Conservation (phyloP, 352 stramenopile species). For the Blastocystis sp. region DNA sequence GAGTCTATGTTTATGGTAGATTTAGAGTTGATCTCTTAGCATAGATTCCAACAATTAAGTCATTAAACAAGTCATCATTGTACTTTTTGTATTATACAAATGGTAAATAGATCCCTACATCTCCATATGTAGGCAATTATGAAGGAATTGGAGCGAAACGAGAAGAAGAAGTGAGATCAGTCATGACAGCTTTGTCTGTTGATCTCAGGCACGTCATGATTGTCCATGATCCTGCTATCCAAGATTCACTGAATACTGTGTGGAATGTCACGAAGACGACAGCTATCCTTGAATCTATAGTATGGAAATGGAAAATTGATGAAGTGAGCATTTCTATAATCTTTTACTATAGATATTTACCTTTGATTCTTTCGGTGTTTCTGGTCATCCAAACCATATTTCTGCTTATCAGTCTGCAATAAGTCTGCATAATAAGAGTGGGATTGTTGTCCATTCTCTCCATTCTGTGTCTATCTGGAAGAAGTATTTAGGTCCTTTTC, state of each 20-base stretch:
- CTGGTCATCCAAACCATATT: conserved; percentile 77
- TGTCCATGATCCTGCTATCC: conserved; percentile 73
- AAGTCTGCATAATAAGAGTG: conserved; percentile 64
- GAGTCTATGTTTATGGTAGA: conserved; percentile 84
- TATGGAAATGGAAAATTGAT: not conserved
- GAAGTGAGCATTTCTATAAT: not conserved
- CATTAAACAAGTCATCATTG: not conserved
- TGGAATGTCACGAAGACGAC: conserved; percentile 71
- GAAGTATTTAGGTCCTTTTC: conserved; percentile 79
- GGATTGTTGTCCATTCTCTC: not conserved
- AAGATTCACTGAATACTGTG: conserved; percentile 73
- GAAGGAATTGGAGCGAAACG: conserved; percentile 72
- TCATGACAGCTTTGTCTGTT: conserved; percentile 69
- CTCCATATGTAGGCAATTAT: conserved; percentile 68
- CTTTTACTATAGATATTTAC: conserved; percentile 72
- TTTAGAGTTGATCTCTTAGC: conserved; percentile 67
- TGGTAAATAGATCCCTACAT: conserved; percentile 49
- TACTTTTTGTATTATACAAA: conserved; percentile 75
- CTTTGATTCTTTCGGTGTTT: conserved; percentile 78
- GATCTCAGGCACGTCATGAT: conserved; percentile 67
- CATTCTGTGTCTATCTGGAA: not conserved
- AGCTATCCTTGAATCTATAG: conserved; percentile 65
- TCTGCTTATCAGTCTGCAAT: conserved; percentile 70
- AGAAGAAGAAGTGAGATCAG: conserved; percentile 70
- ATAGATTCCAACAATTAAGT: conserved; percentile 59